phyloP scores from a whole-genome alignment of 208 protist genomes.

The Borovskyia barvae region DNA sequence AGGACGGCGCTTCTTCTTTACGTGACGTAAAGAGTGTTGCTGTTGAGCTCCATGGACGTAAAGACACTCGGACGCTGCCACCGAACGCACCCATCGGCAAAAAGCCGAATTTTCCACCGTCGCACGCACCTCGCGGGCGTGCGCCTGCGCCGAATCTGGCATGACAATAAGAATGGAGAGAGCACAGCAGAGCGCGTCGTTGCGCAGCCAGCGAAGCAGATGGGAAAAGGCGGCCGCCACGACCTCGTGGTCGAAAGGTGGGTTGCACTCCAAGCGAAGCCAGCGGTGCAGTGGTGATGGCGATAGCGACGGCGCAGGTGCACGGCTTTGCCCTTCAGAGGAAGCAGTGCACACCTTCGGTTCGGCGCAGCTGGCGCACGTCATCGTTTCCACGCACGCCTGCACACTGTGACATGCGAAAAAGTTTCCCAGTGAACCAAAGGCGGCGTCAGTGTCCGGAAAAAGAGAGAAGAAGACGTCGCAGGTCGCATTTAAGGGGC shows the following conservation, averaged over 20 bases:
- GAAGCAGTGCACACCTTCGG: background rate
- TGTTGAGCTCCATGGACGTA: slow-evolving; percentile 35
- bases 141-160: slow-evolving; percentile 29
- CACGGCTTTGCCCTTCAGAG: background rate
- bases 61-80: slow-evolving; percentile 12
- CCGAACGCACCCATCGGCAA: slow-evolving; percentile 25
- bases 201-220: slow-evolving; percentile 23
- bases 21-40: too few species aligned
- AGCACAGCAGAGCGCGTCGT: background rate
- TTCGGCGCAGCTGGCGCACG: background rate
- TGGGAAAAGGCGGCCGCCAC: slow-evolving; percentile 33
- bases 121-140: slow-evolving; percentile 24
- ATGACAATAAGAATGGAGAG: slow-evolving; percentile 35
- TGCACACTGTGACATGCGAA: slow-evolving; percentile 13
- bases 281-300: background rate
- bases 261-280: slow-evolving; percentile 35
- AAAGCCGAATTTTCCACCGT: slow-evolving; percentile 25
- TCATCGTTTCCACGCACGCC: slow-evolving; percentile 9
- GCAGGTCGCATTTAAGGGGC: slow-evolving; percentile 41
- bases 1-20: too few species aligned
- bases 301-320: background rate
- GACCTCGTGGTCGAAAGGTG: slow-evolving; percentile 41
- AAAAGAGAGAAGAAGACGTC: slow-evolving; percentile 39
- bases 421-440: slow-evolving; percentile 45
- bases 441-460: slow-evolving; percentile 36